Evolutionary conservation across 257 asterid species (phyloP), one percentile per base, ranked within the genome.

Genomic region (Primulina eburnea): DNA sequence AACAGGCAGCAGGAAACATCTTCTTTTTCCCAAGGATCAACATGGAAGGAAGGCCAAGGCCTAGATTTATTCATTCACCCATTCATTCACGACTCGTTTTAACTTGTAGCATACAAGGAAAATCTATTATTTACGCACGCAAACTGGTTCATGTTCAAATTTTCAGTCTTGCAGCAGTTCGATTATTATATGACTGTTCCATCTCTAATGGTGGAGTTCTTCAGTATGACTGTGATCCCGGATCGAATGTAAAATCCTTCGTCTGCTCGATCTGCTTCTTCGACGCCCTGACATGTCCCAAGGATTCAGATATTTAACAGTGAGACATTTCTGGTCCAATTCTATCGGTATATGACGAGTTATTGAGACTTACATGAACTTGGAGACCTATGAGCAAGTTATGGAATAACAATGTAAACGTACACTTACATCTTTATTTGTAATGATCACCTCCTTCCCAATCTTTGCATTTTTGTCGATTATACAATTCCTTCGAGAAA

Each of bases 381-480:
- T 52, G 8, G 4, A n/a, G 60, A 24, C 8, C 40, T 17, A 26
- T 18, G 9, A 35, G 20, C 16, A 16, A 66, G 59, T 43, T 26
- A 16, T 50, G 32, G 12, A 38, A 38, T 20, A 62, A 71, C 14
- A 11, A 16, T 30, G 33, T 50, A 58, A 21, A 11, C 20, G 32
- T 57, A 64, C 75, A 66, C 95, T 86, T 83, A 89, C 99, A 68
- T 94, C 97, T 82, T 83, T 85, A 64, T 94, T 94, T 74, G 83
- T 83, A 63, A 94, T 91, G 75, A 86, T 64, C 74, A 94, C 97
- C n/a, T 86, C 77, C 79, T 77, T 89, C 68, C 97, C 99, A 16
- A 94, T 94, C 89, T 76, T 89, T 10, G 97, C 92, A 58, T 94
- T 94, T 90, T 91, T 94, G 91, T 94, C 99, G 63, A 94, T 91